Conservation (phyloP, 345 rosid genomes). For the Schrenkiella parvula region DNA sequence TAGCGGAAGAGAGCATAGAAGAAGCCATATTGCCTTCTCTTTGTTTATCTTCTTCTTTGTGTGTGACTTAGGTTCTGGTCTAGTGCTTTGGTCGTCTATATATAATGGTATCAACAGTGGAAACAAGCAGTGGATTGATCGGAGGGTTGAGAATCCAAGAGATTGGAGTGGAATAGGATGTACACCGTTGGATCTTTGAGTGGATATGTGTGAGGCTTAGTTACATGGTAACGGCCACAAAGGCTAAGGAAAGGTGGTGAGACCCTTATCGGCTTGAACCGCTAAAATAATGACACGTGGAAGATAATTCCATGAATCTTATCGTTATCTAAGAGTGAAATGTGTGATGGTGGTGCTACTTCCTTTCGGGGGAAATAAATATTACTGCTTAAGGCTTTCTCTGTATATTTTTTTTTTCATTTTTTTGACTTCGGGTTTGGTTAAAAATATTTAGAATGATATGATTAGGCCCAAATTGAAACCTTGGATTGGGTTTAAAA, state of each 20-base stretch:
- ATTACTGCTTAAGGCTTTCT: not conserved
- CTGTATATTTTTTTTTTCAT: not conserved
- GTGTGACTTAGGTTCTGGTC: not conserved
- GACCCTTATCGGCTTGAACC: constrained; percentile 25
- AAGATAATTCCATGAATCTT: constrained; percentile 30
- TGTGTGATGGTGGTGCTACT: constrained; percentile 28
- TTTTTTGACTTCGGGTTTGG: not conserved
- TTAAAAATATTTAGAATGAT: not conserved
- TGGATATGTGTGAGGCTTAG: constrained; percentile 20
- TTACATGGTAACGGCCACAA: constrained; percentile 23
- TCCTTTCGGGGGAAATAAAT: not conserved
- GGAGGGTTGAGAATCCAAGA: constrained; percentile 22
- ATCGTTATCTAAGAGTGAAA: constrained; percentile 27
- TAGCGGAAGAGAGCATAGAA: constrained; percentile 48
- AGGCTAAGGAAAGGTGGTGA: constrained; percentile 24
- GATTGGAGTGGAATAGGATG: not conserved
- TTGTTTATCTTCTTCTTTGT: not conserved
- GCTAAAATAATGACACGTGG: constrained; percentile 21
- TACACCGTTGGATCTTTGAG: constrained; percentile 37
- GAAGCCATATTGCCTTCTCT: constrained; percentile 46
- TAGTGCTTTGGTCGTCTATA: constrained; percentile 17
- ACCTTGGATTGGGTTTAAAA: not conserved
- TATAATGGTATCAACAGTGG: constrained; percentile 31
- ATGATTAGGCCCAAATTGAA: not conserved
- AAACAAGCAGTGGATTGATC: constrained; percentile 20